A percentile compares a stretch with the other conserved stretches of the same genome.
Conservation (phyloP, 495 filamentous ascomycete species). For the Jackrogersella multiformis region DNA sequence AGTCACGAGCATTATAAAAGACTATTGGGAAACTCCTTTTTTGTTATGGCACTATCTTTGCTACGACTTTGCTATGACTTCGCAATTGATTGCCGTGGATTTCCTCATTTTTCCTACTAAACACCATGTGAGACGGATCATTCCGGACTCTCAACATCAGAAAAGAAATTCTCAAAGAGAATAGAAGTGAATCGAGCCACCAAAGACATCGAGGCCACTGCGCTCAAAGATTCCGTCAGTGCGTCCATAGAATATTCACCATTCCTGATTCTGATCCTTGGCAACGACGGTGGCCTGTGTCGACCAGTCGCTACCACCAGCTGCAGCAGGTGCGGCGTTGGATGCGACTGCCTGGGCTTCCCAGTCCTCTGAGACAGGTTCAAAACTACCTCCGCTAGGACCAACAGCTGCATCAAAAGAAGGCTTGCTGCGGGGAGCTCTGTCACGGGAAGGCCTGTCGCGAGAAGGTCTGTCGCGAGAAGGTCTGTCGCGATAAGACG, state of each 20-base stretch:
- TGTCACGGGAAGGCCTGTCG: neutral
- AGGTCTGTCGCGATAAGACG: neutral
- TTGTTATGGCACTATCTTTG: constrained; percentile 1
- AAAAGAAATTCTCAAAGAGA: neutral
- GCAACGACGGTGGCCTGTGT: no score
- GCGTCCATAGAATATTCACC: neutral
- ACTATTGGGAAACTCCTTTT: neutral
- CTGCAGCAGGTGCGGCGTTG: no score
- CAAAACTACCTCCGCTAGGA: constrained; percentile 2
- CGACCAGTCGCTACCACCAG: neutral
- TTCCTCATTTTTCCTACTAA: neutral
- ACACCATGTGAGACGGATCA: constrained; percentile 6
- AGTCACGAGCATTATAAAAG: no score
- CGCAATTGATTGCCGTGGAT: constrained; percentile 1
- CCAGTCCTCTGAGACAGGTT: neutral
- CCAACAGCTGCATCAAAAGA: neutral
- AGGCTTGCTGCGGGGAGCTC: neutral
- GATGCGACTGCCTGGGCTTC: no score
- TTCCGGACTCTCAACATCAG: constrained; percentile 13
- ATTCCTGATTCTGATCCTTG: neutral
- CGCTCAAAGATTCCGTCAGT: neutral
- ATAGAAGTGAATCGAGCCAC: neutral
- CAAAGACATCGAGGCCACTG: neutral
- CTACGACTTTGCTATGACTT: neutral
- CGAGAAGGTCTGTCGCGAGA: neutral